Evolutionary conservation across 805 yeast genomes (phyloP), one percentile per base, ranked within the genome.

Genomic region (Metschnikowia proteae): DNA sequence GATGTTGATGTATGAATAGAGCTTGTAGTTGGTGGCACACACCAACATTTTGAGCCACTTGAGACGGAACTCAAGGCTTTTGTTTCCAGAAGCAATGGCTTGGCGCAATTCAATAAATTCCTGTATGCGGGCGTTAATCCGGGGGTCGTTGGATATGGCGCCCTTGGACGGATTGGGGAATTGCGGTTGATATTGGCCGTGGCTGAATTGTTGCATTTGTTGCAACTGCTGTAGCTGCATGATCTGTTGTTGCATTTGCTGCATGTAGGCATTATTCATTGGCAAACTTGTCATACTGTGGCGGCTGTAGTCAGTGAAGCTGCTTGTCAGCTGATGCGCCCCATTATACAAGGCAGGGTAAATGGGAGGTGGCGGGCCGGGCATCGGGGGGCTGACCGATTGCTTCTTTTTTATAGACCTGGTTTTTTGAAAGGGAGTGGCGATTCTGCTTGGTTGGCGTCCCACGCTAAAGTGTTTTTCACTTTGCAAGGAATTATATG

Each of bases 171-270:
- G 6, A 33, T 23, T 31, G 30, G 31, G 3, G 23, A 3, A 32
- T 6, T 17, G 29, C n/a, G 29, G 28, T 30, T 27, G 41, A 29
- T 22, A 43, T n/a, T 25, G 33, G 22, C 38, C 34, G 10, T 10
- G 23, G 42, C 38, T 27, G 35, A 52, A 41, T 17, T 51, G 54
- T 46, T 43, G 54, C 52, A 54, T 45, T 4, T 53, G 55, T 48
- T 47, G 51, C 32, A 48, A 36, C 38, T 49, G 50, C 40, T 47
- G 55, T 23, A 50, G 48, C 46, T 87, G 69, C 52, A 83, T 86
- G 9, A 84, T 71, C 13, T 68, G 70, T 54, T 83, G 64, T 32
- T 83, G 63, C 35, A 73, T 66, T 7, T 72, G 75, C 53, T 84
- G 90, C 35, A 83, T 71, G 55, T 81, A 82, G 36, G 43, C 40